Conservation (phyloP, 768 basidiomycete species). For the Candolleomyces aberdarensis region DNA sequence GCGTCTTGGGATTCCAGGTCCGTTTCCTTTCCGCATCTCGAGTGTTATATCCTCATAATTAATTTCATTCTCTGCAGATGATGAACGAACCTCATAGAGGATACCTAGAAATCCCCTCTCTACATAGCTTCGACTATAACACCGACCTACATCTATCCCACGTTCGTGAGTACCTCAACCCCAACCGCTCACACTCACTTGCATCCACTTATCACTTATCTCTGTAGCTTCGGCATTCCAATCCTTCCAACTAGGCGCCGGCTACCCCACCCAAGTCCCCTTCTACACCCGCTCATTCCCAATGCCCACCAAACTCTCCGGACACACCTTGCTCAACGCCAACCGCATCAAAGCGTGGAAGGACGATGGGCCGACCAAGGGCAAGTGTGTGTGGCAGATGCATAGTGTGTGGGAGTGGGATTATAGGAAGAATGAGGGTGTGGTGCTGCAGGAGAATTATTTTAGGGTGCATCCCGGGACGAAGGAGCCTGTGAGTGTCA, state of each 20-base stretch:
- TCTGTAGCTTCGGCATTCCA: slow-evolving; percentile 72
- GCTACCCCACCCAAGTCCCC: slow-evolving; percentile 76
- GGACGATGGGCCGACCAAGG: slow-evolving; percentile 66
- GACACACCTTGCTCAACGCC: slow-evolving; percentile 57
- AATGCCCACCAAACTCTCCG: slow-evolving; percentile 71
- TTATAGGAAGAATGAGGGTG: slow-evolving; percentile 54
- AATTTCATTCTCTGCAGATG: slow-evolving; percentile 43
- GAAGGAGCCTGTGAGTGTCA: slow-evolving; percentile 49
- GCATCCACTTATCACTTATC: too few species aligned
- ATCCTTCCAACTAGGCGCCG: slow-evolving; percentile 91
- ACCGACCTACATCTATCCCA: slow-evolving; percentile 86
- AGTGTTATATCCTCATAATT: not conserved
- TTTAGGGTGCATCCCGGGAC: slow-evolving; percentile 69
- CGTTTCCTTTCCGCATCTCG: slow-evolving; percentile 7
- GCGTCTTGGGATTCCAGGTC: slow-evolving; percentile 90
- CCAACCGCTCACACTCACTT: not conserved
- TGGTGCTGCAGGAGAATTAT: slow-evolving; percentile 82
- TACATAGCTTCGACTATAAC: slow-evolving; percentile 90
- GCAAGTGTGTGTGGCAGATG: slow-evolving; percentile 82
- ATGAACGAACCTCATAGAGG: slow-evolving; percentile 96
- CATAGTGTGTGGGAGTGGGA: slow-evolving; percentile 96
- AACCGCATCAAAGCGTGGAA: slow-evolving; percentile 65
- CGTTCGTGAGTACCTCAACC: slow-evolving; percentile 52
- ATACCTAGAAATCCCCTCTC: slow-evolving; percentile 77
- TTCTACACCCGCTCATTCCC: slow-evolving; percentile 87